Evolutionary conservation across 2,329 filamentous ascomycete species (phyloP), one percentile per base, ranked within the genome.

Genomic region (Phyllachora maydis): DNA sequence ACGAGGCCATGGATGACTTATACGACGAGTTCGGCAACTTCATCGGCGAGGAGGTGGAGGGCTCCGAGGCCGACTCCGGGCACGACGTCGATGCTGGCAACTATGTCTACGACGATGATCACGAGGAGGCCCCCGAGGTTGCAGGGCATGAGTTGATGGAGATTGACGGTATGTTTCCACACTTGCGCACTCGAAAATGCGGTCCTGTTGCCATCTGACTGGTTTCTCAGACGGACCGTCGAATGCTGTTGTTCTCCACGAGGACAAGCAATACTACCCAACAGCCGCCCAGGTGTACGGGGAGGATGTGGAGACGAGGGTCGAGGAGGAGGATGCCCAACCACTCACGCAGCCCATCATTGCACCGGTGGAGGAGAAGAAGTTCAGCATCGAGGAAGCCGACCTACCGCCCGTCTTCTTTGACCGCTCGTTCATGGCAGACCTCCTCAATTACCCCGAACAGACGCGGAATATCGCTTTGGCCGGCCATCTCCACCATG

Each of bases 181-280:
- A 9, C 16, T 19, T 4, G n/a, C 8, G 26, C 26, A 14, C 18
- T 11, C 5, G 14, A 14, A 12, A n/a, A n/a, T n/a, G n/a, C n/a
- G 4, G 13, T 14, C 30, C 6, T 14, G 19, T 11, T n/a, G 23
- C 19, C n/a, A 6, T 6, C 31, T 28, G 19, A 34, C 22, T 13
- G 5, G 11, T 13, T 8, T 20, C 23, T 30, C 33, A 65, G 68
- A 81, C 23, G 82, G 77, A 9, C 78, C 85, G 4, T 93, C 83
- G 4, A 98, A 95, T 47, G 85, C 88, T 24, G 82, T 98, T n/a
- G 65, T 98, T 28, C 65, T 98, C 21, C 88, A 98, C 52, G 88
- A 98, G 58, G 88, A 98, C 54, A 98, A 98, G 49, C 88, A 95
- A 46, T 98, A 98, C 50, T 98, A 98, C 44, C 88, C 88, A 15